Conservation (phyloP, 148 eudicot species). For the Diospyros lotus region DNA sequence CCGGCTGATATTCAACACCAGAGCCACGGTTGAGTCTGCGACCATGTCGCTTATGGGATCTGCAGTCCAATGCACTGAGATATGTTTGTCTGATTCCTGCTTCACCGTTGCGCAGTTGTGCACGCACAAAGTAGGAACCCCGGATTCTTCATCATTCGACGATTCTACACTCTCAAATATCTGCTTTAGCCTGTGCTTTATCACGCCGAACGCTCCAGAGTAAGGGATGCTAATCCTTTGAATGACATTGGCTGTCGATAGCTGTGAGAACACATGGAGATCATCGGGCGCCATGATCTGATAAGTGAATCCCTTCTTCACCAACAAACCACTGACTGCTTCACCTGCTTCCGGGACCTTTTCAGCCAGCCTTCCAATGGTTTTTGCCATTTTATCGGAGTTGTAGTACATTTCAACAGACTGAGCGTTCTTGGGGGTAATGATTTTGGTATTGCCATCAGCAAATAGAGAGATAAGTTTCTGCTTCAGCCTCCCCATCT, state of each 20-base stretch:
- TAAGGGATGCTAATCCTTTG: slow-evolving; percentile 89
- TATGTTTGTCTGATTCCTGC: slow-evolving; percentile 76
- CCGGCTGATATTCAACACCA: slow-evolving; percentile 70
- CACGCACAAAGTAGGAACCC: slow-evolving; percentile 52
- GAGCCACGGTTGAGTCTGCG: slow-evolving; percentile 80
- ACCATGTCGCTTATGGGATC: slow-evolving; percentile 96
- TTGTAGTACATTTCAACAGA: slow-evolving; percentile 84
- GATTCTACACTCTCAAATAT: slow-evolving; percentile 82
- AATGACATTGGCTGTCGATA: slow-evolving; percentile 69
- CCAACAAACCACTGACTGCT: slow-evolving; percentile 70
- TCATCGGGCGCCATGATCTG: slow-evolving; percentile 92
- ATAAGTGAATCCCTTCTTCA: slow-evolving; percentile 91
- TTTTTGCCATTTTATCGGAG: slow-evolving; percentile 86
- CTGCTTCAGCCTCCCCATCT: slow-evolving; percentile 93
- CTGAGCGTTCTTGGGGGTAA: slow-evolving; percentile 85
- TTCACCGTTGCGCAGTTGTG: slow-evolving; percentile 69
- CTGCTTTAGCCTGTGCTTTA: slow-evolving; percentile 72
- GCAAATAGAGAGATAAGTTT: slow-evolving; percentile 60
- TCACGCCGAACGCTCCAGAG: slow-evolving; percentile 77
- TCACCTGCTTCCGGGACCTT: slow-evolving; percentile 71
- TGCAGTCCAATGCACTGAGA: slow-evolving; percentile 80
- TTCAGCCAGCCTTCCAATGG: slow-evolving; percentile 80
- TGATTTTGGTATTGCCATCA: slow-evolving; percentile 64
- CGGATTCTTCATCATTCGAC: slow-evolving; percentile 58
- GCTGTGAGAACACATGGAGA: slow-evolving; percentile 85